These are phyloP conservation scores for Fusarium nematophilum DNA, from an alignment of 2,329 filamentous ascomycete genomes.

Conservation along the genomic window DNA sequence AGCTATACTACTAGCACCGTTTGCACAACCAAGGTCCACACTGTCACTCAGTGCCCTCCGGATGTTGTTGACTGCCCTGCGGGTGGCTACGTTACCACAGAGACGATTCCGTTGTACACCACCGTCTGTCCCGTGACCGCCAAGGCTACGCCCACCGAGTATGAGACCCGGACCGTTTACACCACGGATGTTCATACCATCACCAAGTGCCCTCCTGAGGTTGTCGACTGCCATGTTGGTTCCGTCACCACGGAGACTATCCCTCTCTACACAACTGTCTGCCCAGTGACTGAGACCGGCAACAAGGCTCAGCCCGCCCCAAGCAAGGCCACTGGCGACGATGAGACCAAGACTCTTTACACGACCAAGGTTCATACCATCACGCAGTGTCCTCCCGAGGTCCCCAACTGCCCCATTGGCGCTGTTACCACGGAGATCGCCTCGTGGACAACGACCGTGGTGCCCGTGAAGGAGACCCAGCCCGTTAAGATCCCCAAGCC, in stretches of 20 bases:
- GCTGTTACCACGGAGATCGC: constrained; percentile 48
- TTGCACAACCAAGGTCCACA: constrained; percentile 58
- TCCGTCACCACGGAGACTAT: constrained; percentile 47
- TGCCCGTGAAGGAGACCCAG: constrained; percentile 32
- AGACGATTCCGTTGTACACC: constrained; percentile 56
- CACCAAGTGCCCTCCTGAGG: constrained; percentile 63
- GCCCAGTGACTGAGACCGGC: constrained; percentile 24
- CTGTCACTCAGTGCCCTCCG: constrained; percentile 66
- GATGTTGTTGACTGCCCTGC: constrained; percentile 53
- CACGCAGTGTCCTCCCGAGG: constrained; percentile 63
- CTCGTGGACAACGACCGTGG: constrained; percentile 34
- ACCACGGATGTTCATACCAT: constrained; percentile 64
- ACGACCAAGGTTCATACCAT: constrained; percentile 64
- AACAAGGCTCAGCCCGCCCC: constrained; percentile 16
- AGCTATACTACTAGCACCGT: constrained; percentile 49
- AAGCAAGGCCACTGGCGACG: constrained; percentile 25
- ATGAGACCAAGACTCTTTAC: constrained; percentile 58
- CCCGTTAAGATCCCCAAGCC: constrained; percentile 24
- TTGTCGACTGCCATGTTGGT: constrained; percentile 60
- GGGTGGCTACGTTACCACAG: constrained; percentile 51
- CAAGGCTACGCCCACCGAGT: constrained; percentile 35
- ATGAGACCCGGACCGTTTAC: constrained; percentile 58
- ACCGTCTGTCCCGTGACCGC: constrained; percentile 55
- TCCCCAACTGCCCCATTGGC: constrained; percentile 60
- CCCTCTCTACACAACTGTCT: constrained; percentile 32